Evolutionary conservation across 768 basidiomycete species (phyloP), one percentile per base, ranked within the genome.

Genomic region (Hericium rajendrae): DNA sequence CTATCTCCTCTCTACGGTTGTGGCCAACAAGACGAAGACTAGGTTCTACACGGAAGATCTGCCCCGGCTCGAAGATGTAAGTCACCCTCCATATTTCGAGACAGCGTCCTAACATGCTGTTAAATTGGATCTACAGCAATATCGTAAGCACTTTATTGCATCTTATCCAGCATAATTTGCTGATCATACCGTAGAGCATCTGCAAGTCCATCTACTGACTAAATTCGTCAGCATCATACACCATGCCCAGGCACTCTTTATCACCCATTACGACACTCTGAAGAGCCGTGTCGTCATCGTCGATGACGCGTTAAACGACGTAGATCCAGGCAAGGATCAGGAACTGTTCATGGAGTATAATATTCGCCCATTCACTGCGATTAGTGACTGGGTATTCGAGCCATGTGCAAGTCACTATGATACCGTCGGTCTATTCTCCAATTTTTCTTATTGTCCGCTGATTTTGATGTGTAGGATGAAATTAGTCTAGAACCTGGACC

Each of bases 391-490:
- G 84, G 69, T 59, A 46, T 93, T 91, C 64, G 89, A 92, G 66
- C 86, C 89, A 13, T 88, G 85, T 60, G 60, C 77, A 6, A 79
- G 72, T 54, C 82, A 87, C 62, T 92, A 93, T 67, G 91, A 93
- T 65, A 87, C 82, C 49, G 90, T 82, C 67, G 60, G 81, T 69
- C 8, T 26, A 38, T 18, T 15, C 10, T 50, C n/a, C 16, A 26
- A 4, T 4, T 55, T 39, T 22, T 13, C 32, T 38, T 18, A 39
- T n/a, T 1, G 22, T 48, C 12, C 51, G 48, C 57, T n/a, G 2
- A n/a, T 18, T 11, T 15, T 16, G 16, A 38, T 13, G 20, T 54
- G 52, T 60, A 88, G 86, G 74, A 71, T 41, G 79, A 76, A 6
- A 78, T 91, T 69, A 84, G 73, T 65, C 68, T 84, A 12, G 91